Evolutionary conservation across 768 basidiomycete genomes (phyloP).

Genomic region (Boletus subparvulus): DNA sequence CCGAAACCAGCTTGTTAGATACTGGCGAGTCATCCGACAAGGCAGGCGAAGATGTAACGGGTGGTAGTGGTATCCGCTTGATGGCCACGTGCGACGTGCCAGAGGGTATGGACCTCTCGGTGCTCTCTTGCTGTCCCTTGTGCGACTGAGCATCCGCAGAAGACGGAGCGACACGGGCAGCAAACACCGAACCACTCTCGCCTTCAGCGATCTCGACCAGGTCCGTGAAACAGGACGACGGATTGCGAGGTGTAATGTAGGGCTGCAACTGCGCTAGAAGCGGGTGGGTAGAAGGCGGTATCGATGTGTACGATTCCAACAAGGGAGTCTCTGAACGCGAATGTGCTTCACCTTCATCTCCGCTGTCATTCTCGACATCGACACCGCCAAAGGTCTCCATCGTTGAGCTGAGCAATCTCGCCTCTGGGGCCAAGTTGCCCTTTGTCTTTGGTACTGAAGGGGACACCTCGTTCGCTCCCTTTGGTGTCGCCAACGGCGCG

Average conservation of each 20-base stretch:
- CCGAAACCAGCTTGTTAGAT: slow-evolving; percentile 60
- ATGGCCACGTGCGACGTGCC: slow-evolving; percentile 61
- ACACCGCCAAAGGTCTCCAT: slow-evolving; percentile 41
- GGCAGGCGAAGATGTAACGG: slow-evolving; percentile 31
- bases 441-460: slow-evolving; percentile 5
- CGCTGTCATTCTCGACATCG: slow-evolving; percentile 10
- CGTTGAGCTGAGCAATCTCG: slow-evolving; percentile 28
- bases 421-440: slow-evolving; percentile 25
- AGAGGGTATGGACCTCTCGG: slow-evolving; percentile 27
- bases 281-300: slow-evolving; percentile 11
- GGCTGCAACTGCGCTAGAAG: slow-evolving; percentile 48
- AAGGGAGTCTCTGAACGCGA: neutral
- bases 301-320: neutral
- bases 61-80: slow-evolving; percentile 63
- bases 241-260: slow-evolving; percentile 68
- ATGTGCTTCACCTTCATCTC: slow-evolving; percentile 1
- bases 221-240: slow-evolving; percentile 61
- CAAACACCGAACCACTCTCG: slow-evolving; percentile 72
- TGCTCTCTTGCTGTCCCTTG: neutral
- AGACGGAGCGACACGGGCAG: slow-evolving; percentile 34
- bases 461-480: slow-evolving; percentile 9
- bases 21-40: slow-evolving; percentile 33
- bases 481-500: slow-evolving; percentile 18
- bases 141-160: slow-evolving; percentile 6
- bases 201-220: slow-evolving; percentile 81